phyloP scores from a whole-genome alignment of 306 rosid species.

The Sindora glabra region DNA sequence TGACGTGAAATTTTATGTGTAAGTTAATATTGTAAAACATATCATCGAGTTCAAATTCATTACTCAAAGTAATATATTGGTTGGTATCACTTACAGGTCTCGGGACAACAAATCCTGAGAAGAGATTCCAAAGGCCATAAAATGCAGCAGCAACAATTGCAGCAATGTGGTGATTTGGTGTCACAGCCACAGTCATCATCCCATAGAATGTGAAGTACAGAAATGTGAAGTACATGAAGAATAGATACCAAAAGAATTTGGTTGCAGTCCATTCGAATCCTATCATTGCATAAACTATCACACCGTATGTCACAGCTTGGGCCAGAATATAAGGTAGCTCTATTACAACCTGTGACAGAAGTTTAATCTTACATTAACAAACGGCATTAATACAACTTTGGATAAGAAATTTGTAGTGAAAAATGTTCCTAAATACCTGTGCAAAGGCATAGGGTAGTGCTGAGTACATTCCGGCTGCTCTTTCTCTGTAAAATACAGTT shows the following conservation, averaged over 20 bases:
- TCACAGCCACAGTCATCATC: slow-evolving; percentile 63
- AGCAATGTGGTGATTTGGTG: slow-evolving; percentile 61
- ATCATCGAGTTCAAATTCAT: too few species aligned
- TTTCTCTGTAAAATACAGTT: slow-evolving; percentile 66
- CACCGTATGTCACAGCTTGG: slow-evolving; percentile 41
- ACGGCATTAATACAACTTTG: background rate
- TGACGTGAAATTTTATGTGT: too few species aligned
- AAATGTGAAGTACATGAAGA: slow-evolving; percentile 59
- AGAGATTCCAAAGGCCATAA: slow-evolving; percentile 55
- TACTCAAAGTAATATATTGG: background rate
- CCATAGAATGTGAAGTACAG: slow-evolving; percentile 63
- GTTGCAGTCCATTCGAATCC: slow-evolving; percentile 47
- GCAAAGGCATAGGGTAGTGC: slow-evolving; percentile 58
- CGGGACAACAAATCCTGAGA: slow-evolving; percentile 63
- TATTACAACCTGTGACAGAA: slow-evolving; percentile 41
- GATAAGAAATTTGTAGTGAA: background rate
- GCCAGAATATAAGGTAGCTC: slow-evolving; percentile 58
- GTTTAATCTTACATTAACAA: background rate
- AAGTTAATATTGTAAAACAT: too few species aligned
- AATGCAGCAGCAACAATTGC: slow-evolving; percentile 42
- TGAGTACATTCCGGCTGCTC: slow-evolving; percentile 75
- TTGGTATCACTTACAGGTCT: slow-evolving; percentile 28
- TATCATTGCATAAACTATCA: slow-evolving; percentile 53
- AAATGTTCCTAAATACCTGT: slow-evolving; percentile 23
- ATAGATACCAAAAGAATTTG: slow-evolving; percentile 59